Percentiles rank a stretch among this genome's conserved stretches.
Conservation (phyloP, 1,284 basidiomycete species). For the Pulveroboletus sp. region DNA sequence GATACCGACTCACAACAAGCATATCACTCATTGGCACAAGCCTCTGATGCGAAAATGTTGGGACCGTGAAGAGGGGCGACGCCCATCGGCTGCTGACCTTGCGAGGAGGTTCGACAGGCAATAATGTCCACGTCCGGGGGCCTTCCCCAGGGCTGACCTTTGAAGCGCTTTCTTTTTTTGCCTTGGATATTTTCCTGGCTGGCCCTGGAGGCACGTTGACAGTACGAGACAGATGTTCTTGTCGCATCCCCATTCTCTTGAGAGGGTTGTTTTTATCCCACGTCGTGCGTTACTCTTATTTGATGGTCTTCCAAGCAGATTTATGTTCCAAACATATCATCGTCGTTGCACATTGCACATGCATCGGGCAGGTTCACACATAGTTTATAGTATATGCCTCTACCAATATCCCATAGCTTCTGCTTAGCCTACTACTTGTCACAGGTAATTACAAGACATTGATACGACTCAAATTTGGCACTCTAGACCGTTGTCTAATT, state of each 20-base stretch:
- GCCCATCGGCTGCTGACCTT: slow-evolving; percentile 22
- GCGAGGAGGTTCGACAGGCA: slow-evolving; percentile 9
- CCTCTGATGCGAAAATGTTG: slow-evolving; percentile 25
- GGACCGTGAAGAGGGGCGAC: slow-evolving; percentile 18
- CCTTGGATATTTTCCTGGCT: background rate
- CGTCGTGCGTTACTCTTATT: background rate
- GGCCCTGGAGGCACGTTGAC: background rate
- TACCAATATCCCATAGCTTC: no score
- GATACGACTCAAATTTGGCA: no score
- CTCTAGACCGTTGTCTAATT: no score
- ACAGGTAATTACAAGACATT: background rate
- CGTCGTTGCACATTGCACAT: background rate
- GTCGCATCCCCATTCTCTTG: background rate
- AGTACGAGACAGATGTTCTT: no score
- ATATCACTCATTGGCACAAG: slow-evolving; percentile 7
- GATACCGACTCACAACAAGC: slow-evolving; percentile 8
- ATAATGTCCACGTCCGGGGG: background rate
- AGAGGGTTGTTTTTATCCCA: background rate
- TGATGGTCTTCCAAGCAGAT: background rate
- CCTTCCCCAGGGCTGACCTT: background rate
- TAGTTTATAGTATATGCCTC: background rate
- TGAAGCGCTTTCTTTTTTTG: background rate
- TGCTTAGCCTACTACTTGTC: background rate
- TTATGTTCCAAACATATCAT: background rate
- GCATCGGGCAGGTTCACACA: background rate